Conservation (phyloP, 495 filamentous ascomycete species). For the Apodospora peruviana region DNA sequence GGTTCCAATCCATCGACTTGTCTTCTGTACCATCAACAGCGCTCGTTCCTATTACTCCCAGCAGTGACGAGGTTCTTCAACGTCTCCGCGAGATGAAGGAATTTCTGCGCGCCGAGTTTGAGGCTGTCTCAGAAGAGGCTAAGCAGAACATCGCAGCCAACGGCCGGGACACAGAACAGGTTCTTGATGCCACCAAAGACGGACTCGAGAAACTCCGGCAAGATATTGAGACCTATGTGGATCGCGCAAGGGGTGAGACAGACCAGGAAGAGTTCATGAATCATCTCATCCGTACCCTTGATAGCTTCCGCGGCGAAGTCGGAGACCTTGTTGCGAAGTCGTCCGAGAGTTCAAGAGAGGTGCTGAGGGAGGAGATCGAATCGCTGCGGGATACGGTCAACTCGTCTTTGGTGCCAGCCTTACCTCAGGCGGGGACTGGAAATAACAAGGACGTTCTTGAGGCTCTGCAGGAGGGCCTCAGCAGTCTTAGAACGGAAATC, state of each 20-base stretch:
- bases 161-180: slow-evolving; percentile 71
- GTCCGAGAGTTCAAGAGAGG: slow-evolving; percentile 48
- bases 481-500: slow-evolving; percentile 62
- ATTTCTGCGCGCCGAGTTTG: slow-evolving; percentile 63
- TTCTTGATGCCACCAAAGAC: slow-evolving; percentile 80
- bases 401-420: slow-evolving; percentile 57
- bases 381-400: slow-evolving; percentile 69
- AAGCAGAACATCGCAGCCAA: slow-evolving; percentile 70
- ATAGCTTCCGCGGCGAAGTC: slow-evolving; percentile 67
- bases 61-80: slow-evolving; percentile 59
- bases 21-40: slow-evolving; percentile 17
- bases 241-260: slow-evolving; percentile 57
- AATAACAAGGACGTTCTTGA: slow-evolving; percentile 58
- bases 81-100: slow-evolving; percentile 71
- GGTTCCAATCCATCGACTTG: slow-evolving; percentile 15
- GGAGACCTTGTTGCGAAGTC: slow-evolving; percentile 43
- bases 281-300: slow-evolving; percentile 65
- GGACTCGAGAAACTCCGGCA: slow-evolving; percentile 73
- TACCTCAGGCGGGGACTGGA: slow-evolving; percentile 29
- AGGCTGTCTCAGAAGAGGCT: slow-evolving; percentile 53
- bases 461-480: slow-evolving; percentile 63
- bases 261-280: slow-evolving; percentile 74
- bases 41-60: slow-evolving; percentile 25
- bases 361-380: slow-evolving; percentile 74
- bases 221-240: slow-evolving; percentile 77